Base-by-base conservation (phyloP, 169 alveolate genomes). In the Plasmodium relictum region DNA sequence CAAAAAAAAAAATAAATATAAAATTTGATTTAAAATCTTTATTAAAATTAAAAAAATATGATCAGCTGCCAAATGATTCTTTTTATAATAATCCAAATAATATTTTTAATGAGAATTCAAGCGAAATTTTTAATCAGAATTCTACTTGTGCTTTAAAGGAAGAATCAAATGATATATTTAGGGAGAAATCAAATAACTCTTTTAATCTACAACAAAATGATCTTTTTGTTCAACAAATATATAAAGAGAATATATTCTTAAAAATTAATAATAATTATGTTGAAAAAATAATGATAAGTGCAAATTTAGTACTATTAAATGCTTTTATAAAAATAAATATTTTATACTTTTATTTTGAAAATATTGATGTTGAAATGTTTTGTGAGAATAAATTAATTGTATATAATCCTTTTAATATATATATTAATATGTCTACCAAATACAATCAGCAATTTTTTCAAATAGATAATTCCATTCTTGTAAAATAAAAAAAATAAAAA, bases 321-420 rank as follows among this genome's bases (percentile, higher is more conserved):
- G 42, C 52, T 24, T 45, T 80, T n/a, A 58, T 80, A 12, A 52
- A 66, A 6, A 58, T 7, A 0, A n/a, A 26, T 18, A 52, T 12
- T 18, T 61, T 80, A 68, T 41, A 66, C 12, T 80, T 80, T 61
- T 52, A 39, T n/a, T 52, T 80, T 61, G 18, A 9, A 41, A 59
- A 66, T 54, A 41, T 18, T 8, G 73, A 80, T 62, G 31, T 80
- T 16, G 41, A 31, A 8, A 80, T 80, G 83, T 22, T 50, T 66
- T 66, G 71, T n/a, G 63, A 80, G 45, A 52, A 59, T 31, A 20
- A 80, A 0, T 16, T 80, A 4, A n/a, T 80, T 37, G 8, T 80
- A 39, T 80, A 80, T 12, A 80, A 80, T 26, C 90, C 90, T 0
- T 80, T 80, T 61, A 68, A 80, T 56, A 44, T 22, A 14, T 20